Evolutionary conservation across 2,329 filamentous ascomycete genomes (phyloP), one percentile per base, ranked within the genome.

Genomic region (Byssothecium circinans): DNA sequence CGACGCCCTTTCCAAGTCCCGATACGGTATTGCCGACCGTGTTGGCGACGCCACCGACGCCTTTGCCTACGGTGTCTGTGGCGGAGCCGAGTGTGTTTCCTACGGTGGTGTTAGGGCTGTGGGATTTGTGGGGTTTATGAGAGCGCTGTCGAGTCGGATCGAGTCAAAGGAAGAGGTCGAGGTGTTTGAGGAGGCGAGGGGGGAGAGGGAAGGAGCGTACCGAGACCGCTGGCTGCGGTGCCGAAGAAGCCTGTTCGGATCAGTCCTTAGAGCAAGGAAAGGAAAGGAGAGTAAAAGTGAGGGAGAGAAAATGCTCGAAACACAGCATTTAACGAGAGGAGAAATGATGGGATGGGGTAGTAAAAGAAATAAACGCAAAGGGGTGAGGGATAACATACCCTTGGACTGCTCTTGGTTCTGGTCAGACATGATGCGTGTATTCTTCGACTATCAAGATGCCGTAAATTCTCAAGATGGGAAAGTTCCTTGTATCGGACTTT

Each of bases 81-180:
- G 62, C 68, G 12, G 61, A 46, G 57, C 67, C 66, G 38, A 68
- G 56, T 5, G 64, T 66, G 54, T 67, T 69, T 45, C 67, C 67
- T 69, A 40, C 1, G 17, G n/a, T 19, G 36, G n/a, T 23, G 19
- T 35, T 44, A 41, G 38, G 6, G n/a, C 11, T 27, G 11, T 27
- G 6, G 29, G 19, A 19, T 8, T 22, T 22, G 20, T 15, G 4
- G 33, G 19, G 19, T 29, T 14, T 3, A 15, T 19, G 8, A 32
- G 18, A 6, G 19, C 4, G 29, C 22, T 33, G 40, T n/a, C n/a
- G 34, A 12, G 29, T 32, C 6, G 23, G 23, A 25, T 32, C 14
- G 29, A n/a, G 8, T 8, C 10, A 20, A 34, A 32, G 38, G 8
- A 25, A 7, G 37, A 20, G 11, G 6, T 7, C 18, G 37, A 8